Percentiles rank a stretch among this genome's conserved stretches.
phyloP scores from a whole-genome alignment of 2,329 filamentous ascomycete genomes.

The Nannizzia gypsea region DNA sequence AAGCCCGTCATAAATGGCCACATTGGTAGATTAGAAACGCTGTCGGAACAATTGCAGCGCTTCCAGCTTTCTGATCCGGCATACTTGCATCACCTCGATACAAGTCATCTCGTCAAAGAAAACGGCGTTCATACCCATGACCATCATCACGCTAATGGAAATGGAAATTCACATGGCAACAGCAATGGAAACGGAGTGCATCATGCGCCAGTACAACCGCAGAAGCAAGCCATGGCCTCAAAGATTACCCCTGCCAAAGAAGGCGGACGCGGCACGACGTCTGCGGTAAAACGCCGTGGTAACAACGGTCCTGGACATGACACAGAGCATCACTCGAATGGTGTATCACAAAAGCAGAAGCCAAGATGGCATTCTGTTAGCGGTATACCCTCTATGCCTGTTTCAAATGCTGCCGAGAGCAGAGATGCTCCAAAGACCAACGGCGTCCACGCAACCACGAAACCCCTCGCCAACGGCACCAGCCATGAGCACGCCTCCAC shows the following conservation, averaged over 20 bases:
- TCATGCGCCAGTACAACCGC: neutral
- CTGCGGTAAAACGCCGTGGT: constrained; percentile 22
- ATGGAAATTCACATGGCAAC: constrained; percentile 20
- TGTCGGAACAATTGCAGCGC: constrained; percentile 29
- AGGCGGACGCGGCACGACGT: constrained; percentile 18
- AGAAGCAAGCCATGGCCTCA: constrained; percentile 9
- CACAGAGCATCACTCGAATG: constrained; percentile 23
- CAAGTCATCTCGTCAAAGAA: neutral
- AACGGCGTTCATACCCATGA: constrained; percentile 14
- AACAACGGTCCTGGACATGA: constrained; percentile 25
- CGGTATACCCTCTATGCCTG: constrained; percentile 1
- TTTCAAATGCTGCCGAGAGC: constrained; percentile 14
- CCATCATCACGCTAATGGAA: constrained; percentile 23
- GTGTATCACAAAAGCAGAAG: constrained; percentile 25
- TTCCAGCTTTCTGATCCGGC: constrained; percentile 28
- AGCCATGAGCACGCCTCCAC: constrained; percentile 16
- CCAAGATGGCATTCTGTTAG: constrained; percentile 25
- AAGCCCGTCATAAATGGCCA: constrained; percentile 18
- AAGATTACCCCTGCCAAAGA: constrained; percentile 17
- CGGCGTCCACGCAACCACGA: constrained; percentile 14
- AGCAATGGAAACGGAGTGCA: constrained; percentile 19
- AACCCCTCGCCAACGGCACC: constrained; percentile 11
- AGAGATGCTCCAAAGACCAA: constrained; percentile 28
- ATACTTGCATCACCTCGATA: constrained; percentile 15
- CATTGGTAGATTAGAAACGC: constrained; percentile 23